A percentile compares a stretch with the other conserved stretches of the same genome.
These are phyloP conservation scores for Punctularia strigosozonata DNA, from an alignment of 768 basidiomycete genomes.

Conservation along the genomic window DNA sequence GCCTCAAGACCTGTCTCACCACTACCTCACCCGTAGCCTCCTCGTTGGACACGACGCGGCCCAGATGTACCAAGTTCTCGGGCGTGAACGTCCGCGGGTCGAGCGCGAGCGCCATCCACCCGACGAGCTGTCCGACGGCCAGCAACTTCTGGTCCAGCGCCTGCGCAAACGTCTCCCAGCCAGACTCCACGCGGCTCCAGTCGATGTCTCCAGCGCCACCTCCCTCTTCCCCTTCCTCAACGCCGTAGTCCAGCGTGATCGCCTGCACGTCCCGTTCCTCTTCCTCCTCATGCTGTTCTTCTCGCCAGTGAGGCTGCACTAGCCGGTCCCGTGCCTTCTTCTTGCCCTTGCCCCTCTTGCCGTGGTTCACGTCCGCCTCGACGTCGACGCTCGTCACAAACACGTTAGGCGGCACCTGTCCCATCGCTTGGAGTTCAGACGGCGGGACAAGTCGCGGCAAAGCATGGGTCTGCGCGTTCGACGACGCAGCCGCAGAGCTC, in stretches of 20 bases:
- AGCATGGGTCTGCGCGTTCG: slow-evolving; percentile 4
- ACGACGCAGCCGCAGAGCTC: too few species aligned
- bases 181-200: too few species aligned
- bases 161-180: not conserved
- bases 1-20: not conserved
- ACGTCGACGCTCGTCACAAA: slow-evolving; percentile 68
- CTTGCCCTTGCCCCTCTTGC: slow-evolving; percentile 19
- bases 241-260: slow-evolving; percentile 19
- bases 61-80: not conserved
- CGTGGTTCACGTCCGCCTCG: slow-evolving; percentile 33
- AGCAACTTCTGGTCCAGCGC: too few species aligned
- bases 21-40: not conserved
- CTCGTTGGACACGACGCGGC: not conserved
- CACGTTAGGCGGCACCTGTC: slow-evolving; percentile 44
- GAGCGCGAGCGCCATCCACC: not conserved
- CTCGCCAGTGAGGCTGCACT: slow-evolving; percentile 2
- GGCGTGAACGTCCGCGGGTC: not conserved
- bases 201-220: slow-evolving; percentile 1
- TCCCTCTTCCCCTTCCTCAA: slow-evolving; percentile 11
- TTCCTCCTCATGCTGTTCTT: slow-evolving; percentile 8
- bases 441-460: slow-evolving; percentile 42
- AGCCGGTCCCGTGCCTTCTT: slow-evolving; percentile 17
- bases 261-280: slow-evolving; percentile 3
- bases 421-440: slow-evolving; percentile 40
- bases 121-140: not conserved